These are phyloP conservation scores for Ascochyta koolunga DNA, from an alignment of 2,329 filamentous ascomycete genomes.

Conservation along the genomic window DNA sequence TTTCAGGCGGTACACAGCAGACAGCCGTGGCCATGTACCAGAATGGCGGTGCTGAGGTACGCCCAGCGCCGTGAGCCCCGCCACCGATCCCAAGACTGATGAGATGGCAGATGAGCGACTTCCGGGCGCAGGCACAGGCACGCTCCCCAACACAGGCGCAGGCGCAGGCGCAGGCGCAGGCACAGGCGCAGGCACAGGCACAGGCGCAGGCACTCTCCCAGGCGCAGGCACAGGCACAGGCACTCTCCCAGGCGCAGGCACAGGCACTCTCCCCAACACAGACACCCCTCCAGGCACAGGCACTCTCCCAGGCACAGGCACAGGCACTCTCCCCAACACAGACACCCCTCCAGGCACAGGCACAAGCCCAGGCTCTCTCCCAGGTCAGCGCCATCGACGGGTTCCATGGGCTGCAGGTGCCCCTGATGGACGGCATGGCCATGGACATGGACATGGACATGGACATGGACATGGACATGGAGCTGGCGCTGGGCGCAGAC, in stretches of 20 bases:
- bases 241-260: slow-evolving; percentile 3
- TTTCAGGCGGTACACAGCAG: slow-evolving; percentile 3
- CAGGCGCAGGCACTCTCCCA: too few relatives aligned
- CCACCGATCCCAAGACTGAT: slow-evolving; percentile 23
- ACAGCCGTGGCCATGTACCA: slow-evolving; percentile 45
- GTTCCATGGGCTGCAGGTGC: slow-evolving; percentile 41
- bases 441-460: slow-evolving; percentile 43
- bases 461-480: slow-evolving; percentile 51
- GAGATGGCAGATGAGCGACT: slow-evolving; percentile 39
- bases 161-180: slow-evolving; percentile 1
- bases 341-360: not conserved
- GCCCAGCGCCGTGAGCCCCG: slow-evolving; percentile 8
- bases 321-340: slow-evolving; percentile 4
- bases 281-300: too few relatives aligned
- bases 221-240: too few relatives aligned
- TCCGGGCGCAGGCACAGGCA: not conserved
- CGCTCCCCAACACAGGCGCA: not conserved
- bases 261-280: not conserved
- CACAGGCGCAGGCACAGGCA: too few relatives aligned
- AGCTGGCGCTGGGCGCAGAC: slow-evolving; percentile 45
- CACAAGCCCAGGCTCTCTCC: too few relatives aligned
- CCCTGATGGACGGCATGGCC: slow-evolving; percentile 6
- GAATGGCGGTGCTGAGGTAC: slow-evolving; percentile 43
- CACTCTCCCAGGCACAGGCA: too few relatives aligned
- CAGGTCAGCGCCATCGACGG: slow-evolving; percentile 17